A percentile compares a stretch with the other conserved stretches of the same genome.
Evolutionary conservation across 495 filamentous ascomycete genomes (phyloP).

Genomic region (Eremomyces bilateralis): DNA sequence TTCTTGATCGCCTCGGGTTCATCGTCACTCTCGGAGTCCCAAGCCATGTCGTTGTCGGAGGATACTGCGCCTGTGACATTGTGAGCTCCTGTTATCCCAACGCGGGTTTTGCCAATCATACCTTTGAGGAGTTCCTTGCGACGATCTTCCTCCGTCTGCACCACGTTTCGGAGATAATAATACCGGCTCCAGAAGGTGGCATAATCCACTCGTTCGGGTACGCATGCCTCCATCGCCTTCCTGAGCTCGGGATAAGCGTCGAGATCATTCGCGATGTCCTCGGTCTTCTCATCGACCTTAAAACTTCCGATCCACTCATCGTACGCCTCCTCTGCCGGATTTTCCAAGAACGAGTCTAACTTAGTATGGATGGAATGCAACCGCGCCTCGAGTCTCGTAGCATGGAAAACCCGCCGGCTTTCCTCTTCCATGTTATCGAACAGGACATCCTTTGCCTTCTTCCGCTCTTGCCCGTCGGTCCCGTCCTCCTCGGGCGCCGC

Average conservation of each 20-base stretch:
- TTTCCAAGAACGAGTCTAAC: conserved; percentile 62
- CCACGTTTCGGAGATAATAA: conserved; percentile 81
- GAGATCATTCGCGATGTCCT: conserved; percentile 60
- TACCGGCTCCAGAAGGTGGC: conserved; percentile 83
- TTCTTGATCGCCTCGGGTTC: conserved; percentile 27
- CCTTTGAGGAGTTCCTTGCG: conserved; percentile 82
- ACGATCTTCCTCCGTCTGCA: conserved; percentile 88
- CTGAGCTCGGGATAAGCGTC: conserved; percentile 78
- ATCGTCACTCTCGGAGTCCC: conserved; percentile 63
- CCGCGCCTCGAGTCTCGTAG: conserved; percentile 85
- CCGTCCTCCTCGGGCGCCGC: conserved; percentile 34
- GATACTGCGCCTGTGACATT: not conserved
- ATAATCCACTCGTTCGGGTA: conserved; percentile 78
- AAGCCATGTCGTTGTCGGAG: conserved; percentile 50
- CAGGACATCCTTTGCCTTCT: too few relatives aligned
- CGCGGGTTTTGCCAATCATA: conserved; percentile 19
- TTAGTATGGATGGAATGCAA: conserved; percentile 84
- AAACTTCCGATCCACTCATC: conserved; percentile 54
- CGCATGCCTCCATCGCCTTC: conserved; percentile 82
- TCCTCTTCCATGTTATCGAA: conserved; percentile 86
- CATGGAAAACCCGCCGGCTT: conserved; percentile 78
- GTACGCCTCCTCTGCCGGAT: conserved; percentile 56
- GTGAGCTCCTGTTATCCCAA: conserved; percentile 1
- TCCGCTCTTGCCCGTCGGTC: conserved; percentile 2
- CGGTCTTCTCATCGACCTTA: conserved; percentile 65